Conservation (phyloP, 2,329 filamentous ascomycete genomes). For the Fusarium stilboides region DNA sequence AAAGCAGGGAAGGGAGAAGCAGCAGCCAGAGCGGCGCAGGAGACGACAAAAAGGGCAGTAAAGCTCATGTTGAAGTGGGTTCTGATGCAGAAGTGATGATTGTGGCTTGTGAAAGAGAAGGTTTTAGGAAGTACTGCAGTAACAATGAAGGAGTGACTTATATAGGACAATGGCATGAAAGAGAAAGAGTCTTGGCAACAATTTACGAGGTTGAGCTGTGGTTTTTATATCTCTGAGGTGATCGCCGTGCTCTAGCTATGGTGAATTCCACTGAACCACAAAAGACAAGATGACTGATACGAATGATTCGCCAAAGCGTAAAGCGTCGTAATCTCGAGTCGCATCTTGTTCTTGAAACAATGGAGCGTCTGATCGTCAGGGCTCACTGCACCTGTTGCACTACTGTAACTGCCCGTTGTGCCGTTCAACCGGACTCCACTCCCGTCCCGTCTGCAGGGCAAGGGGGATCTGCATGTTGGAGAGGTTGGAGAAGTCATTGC, state of each 20-base stretch:
- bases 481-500: background rate
- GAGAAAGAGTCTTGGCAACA: background rate
- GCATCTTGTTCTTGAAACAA: conserved; percentile 1
- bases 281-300: background rate
- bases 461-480: conserved; percentile 19
- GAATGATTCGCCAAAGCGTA: background rate
- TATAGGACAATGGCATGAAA: background rate
- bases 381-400: background rate
- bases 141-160: too few species aligned
- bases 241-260: background rate
- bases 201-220: background rate
- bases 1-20: conserved; percentile 40
- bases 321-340: conserved; percentile 13
- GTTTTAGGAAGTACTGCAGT: too few species aligned
- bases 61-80: conserved; percentile 38
- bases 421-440: conserved; percentile 1
- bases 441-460: background rate
- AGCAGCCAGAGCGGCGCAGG: conserved; percentile 38
- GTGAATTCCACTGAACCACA: background rate
- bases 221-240: too few species aligned
- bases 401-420: background rate
- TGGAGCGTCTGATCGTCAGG: conserved; percentile 13
- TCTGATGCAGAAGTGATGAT: background rate
- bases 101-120: too few species aligned
- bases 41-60: conserved; percentile 20